These are phyloP conservation scores for Curvularia sp. DNA, from an alignment of 2,329 filamentous ascomycete genomes.

Conservation along the genomic window DNA sequence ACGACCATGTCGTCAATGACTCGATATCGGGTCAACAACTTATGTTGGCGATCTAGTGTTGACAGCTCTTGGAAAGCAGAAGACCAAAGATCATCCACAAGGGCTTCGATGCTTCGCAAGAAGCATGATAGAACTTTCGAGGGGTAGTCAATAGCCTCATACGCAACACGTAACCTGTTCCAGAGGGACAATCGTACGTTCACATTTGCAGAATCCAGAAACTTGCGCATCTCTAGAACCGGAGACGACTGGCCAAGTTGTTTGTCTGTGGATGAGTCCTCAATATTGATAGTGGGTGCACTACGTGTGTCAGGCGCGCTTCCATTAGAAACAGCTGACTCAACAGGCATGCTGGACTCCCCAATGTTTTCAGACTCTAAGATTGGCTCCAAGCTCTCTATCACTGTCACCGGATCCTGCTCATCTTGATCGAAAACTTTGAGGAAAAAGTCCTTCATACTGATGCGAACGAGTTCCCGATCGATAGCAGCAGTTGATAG, in stretches of 20 bases:
- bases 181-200: conserved; percentile 87
- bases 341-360: conserved; percentile 1
- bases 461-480: conserved; percentile 88
- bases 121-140: conserved; percentile 91
- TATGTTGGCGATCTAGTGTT: conserved; percentile 69
- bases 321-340: conserved; percentile 18
- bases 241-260: conserved; percentile 34
- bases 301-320: conserved; percentile 15
- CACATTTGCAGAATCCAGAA: conserved; percentile 80
- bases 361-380: conserved; percentile 66
- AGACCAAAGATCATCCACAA: conserved; percentile 73
- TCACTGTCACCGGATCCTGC: conserved; percentile 81
- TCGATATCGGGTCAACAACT: conserved; percentile 78
- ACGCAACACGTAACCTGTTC: conserved; percentile 89
- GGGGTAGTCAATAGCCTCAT: conserved; percentile 80
- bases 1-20: conserved; percentile 79
- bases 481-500: conserved; percentile 85
- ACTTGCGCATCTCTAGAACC: conserved; percentile 81
- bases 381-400: conserved; percentile 91
- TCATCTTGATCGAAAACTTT: conserved; percentile 85
- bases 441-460: conserved; percentile 95
- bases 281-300: conserved; percentile 21
- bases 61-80: conserved; percentile 63
- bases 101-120: conserved; percentile 83
- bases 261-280: conserved; percentile 12